Evolutionary conservation across 305 asterid species (phyloP).

Genomic region (Coffea humblotiana): DNA sequence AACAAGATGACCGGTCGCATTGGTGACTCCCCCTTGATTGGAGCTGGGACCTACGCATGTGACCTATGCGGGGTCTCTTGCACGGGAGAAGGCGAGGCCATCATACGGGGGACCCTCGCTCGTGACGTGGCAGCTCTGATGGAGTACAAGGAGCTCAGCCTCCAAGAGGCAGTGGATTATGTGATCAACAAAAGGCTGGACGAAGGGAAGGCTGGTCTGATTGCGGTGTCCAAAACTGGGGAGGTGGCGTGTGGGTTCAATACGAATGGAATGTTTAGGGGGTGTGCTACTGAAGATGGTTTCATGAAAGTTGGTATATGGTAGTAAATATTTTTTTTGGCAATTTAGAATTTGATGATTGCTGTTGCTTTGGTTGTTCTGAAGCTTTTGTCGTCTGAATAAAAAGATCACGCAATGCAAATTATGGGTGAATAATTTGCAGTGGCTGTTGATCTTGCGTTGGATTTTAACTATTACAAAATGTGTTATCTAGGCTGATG

Average conservation of each 20-base stretch:
- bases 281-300: constrained; percentile 82
- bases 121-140: constrained; percentile 94
- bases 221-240: constrained; percentile 80
- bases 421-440: neutral
- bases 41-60: constrained; percentile 85
- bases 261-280: constrained; percentile 80
- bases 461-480: neutral
- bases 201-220: constrained; percentile 74
- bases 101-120: constrained; percentile 86
- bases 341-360: neutral
- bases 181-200: constrained; percentile 70
- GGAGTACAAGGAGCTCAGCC: constrained; percentile 77
- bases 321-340: constrained; percentile 34
- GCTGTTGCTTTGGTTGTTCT: constrained; percentile 1
- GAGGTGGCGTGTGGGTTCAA: constrained; percentile 88
- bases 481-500: neutral
- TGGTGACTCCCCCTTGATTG: constrained; percentile 92
- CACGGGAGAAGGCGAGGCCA: constrained; percentile 98
- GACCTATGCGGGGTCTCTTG: constrained; percentile 82
- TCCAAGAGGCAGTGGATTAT: constrained; percentile 78
- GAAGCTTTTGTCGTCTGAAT: neutral
- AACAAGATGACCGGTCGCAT: constrained; percentile 84
- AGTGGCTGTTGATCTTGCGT: neutral
- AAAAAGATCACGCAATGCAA: neutral
- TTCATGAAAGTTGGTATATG: constrained; percentile 88